These are phyloP conservation scores for Barnettozyma pratensis DNA, from an alignment of 805 yeast genomes.

Conservation along the genomic window DNA sequence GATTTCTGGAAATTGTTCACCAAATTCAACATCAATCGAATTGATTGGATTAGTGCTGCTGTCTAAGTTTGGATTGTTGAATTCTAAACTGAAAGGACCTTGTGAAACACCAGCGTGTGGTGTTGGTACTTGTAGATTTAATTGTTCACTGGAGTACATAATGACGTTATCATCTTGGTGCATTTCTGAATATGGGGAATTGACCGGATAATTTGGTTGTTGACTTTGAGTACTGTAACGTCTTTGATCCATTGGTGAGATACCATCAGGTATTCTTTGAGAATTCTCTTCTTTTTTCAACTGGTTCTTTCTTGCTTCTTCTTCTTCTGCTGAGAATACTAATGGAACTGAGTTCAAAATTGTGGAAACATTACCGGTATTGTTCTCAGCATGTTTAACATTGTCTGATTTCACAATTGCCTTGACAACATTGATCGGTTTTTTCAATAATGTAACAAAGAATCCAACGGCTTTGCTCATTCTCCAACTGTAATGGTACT, in stretches of 20 bases:
- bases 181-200: not conserved
- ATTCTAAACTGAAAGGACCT: constrained; percentile 8
- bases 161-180: not conserved
- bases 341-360: constrained; percentile 23
- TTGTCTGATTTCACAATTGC: constrained; percentile 21
- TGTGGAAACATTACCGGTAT: constrained; percentile 18
- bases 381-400: constrained; percentile 16
- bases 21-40: constrained; percentile 5
- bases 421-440: constrained; percentile 24
- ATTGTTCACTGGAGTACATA: constrained; percentile 1
- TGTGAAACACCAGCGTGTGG: constrained; percentile 4
- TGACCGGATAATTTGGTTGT: not conserved
- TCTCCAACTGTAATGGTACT: constrained; percentile 67
- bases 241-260: constrained; percentile 1
- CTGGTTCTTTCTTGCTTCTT: constrained; percentile 2
- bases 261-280: not conserved
- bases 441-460: constrained; percentile 34
- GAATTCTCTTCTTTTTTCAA: not conserved
- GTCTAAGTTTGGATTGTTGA: constrained; percentile 3
- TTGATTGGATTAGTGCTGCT: constrained; percentile 7
- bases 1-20: constrained; percentile 11
- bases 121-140: constrained; percentile 5
- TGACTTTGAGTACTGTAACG: not conserved
- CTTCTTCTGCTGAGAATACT: constrained; percentile 19
- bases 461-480: constrained; percentile 51